phyloP scores from a whole-genome alignment of 148 eudicot species.

The Amaranthus cruentus region DNA sequence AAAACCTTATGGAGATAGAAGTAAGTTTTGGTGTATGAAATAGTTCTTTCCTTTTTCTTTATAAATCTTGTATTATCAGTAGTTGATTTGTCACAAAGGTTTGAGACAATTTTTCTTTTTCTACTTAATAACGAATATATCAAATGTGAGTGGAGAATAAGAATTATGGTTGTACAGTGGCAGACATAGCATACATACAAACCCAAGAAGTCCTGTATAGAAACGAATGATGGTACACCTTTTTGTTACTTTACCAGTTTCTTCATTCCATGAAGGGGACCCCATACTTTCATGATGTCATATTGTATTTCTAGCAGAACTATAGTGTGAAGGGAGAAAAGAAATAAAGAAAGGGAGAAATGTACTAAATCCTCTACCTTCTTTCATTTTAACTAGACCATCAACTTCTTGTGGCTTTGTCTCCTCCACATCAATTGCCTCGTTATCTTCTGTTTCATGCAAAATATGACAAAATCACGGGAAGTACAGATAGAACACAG shows the following conservation, averaged over 20 bases:
- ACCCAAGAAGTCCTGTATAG: background rate
- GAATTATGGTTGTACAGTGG: background rate
- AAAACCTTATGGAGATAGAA: no score
- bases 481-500: background rate
- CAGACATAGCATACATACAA: background rate
- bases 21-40: no score
- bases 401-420: constrained; percentile 32
- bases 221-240: background rate
- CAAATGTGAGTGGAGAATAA: background rate
- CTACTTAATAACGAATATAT: no score
- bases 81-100: no score
- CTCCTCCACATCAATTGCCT: constrained; percentile 30
- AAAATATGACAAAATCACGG: background rate
- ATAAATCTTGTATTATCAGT: background rate
- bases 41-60: no score
- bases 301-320: background rate
- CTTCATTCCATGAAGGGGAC: no score
- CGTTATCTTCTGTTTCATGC: constrained; percentile 44
- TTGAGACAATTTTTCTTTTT: background rate
- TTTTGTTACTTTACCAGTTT: background rate
- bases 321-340: background rate
- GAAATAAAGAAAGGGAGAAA: background rate
- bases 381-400: constrained; percentile 32
- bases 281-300: no score
- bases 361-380: constrained; percentile 32